phyloP scores from a whole-genome alignment of 73 alveolate genomes.

The Blepharisma stoltei region DNA sequence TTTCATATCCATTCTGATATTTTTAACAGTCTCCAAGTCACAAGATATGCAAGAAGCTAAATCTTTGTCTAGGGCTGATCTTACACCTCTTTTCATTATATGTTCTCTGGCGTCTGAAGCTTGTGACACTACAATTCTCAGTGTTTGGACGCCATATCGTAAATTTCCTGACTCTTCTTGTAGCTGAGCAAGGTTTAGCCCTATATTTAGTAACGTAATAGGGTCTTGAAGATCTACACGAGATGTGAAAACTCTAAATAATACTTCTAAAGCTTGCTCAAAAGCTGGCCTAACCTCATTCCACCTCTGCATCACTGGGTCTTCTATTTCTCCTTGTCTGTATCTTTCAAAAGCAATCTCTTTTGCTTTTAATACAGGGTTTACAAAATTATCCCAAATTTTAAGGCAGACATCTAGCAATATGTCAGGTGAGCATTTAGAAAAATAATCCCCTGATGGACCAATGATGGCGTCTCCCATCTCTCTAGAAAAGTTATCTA shows the following conservation, averaged over 20 bases:
- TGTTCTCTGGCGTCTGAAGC: slow-evolving; percentile 52
- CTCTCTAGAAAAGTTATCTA: background rate
- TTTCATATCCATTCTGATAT: slow-evolving; percentile 63
- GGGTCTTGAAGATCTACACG: slow-evolving; percentile 46
- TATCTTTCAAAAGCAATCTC: slow-evolving; percentile 42
- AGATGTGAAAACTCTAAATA: slow-evolving; percentile 43
- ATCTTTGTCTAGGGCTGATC: slow-evolving; percentile 52
- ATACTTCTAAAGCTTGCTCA: slow-evolving; percentile 36
- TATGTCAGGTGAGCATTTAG: background rate
- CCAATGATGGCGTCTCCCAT: background rate
- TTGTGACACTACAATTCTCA: slow-evolving; percentile 48
- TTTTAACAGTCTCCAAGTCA: slow-evolving; percentile 67
- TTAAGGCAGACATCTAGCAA: slow-evolving; percentile 34
- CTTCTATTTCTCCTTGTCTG: slow-evolving; percentile 39
- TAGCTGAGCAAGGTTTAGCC: slow-evolving; percentile 47
- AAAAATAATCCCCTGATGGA: background rate
- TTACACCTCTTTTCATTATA: slow-evolving; percentile 39
- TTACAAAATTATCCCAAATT: slow-evolving; percentile 38
- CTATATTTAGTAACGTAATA: slow-evolving; percentile 44
- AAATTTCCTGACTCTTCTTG: slow-evolving; percentile 60
- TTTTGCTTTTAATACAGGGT: slow-evolving; percentile 44
- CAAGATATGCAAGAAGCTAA: slow-evolving; percentile 74
- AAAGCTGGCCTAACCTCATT: slow-evolving; percentile 32
- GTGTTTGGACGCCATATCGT: slow-evolving; percentile 50
- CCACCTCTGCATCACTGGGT: slow-evolving; percentile 25